phyloP scores from a whole-genome alignment of 345 rosid species.

The Populus deltoides region DNA sequence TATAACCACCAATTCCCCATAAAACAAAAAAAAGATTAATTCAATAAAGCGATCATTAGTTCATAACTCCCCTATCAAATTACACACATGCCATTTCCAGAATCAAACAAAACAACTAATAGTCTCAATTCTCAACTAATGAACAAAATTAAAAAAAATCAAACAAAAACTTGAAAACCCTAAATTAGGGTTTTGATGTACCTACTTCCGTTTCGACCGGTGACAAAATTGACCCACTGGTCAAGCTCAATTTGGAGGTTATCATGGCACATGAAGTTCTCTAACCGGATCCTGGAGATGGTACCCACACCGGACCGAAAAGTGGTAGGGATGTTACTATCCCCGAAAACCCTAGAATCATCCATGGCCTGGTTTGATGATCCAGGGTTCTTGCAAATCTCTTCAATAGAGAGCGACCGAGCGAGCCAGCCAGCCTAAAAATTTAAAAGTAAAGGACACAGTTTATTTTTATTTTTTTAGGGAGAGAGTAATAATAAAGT shows the following conservation, averaged over 20 bases:
- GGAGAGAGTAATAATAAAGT: no score
- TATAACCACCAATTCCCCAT: neutral
- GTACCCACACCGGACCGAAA: slow-evolving; percentile 66
- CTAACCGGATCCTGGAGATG: slow-evolving; percentile 61
- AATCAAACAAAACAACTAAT: neutral
- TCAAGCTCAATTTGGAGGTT: slow-evolving; percentile 77
- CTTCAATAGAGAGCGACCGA: no score
- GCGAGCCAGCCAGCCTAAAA: no score
- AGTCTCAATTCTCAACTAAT: no score
- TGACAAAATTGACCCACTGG: slow-evolving; percentile 86
- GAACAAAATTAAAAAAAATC: no score
- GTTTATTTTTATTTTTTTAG: no score
- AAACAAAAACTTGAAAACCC: no score
- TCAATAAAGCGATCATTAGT: neutral
- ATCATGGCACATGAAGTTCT: slow-evolving; percentile 93
- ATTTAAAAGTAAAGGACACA: no score
- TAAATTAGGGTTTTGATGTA: neutral
- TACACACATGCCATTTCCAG: neutral
- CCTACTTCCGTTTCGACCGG: slow-evolving; percentile 96
- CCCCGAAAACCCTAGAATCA: slow-evolving; percentile 34
- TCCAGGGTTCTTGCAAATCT: neutral
- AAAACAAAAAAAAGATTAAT: neutral
- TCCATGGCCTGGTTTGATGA: slow-evolving; percentile 36
- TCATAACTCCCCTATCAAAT: no score
- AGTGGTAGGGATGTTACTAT: slow-evolving; percentile 6